These are phyloP conservation scores for Cichorium intybus DNA, from an alignment of 140 eudicot species.

Conservation along the genomic window DNA sequence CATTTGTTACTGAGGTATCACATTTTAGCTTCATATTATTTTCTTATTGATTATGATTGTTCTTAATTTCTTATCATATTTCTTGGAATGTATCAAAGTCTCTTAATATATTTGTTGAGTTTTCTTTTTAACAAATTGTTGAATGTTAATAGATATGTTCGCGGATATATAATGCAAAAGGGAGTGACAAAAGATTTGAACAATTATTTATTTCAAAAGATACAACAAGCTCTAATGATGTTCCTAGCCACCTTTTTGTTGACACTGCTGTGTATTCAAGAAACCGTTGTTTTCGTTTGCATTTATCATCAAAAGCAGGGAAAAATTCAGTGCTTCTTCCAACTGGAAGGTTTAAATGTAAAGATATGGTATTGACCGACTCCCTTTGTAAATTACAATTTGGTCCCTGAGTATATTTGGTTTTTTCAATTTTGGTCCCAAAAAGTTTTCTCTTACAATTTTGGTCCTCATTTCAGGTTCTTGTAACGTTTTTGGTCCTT, in stretches of 20 bases:
- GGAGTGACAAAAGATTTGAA: constrained; percentile 54
- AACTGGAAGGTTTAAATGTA: constrained; percentile 81
- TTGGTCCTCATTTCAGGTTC: no score
- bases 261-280: constrained; percentile 95
- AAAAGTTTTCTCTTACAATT: no score
- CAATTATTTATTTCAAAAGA: constrained; percentile 70
- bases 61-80: neutral
- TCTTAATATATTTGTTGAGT: constrained; percentile 3
- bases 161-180: constrained; percentile 49
- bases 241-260: constrained; percentile 62
- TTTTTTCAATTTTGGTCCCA: no score
- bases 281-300: constrained; percentile 91
- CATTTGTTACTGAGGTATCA: constrained; percentile 88
- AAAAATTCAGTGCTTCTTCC: constrained; percentile 80
- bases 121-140: constrained; percentile 7
- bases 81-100: neutral
- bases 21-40: neutral
- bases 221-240: constrained; percentile 51
- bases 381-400: no score
- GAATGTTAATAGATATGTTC: constrained; percentile 58
- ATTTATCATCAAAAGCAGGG: constrained; percentile 92
- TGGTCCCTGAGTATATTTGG: no score
- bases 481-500: no score
- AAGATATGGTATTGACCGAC: constrained; percentile 69
- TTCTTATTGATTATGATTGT: neutral